A percentile compares a stretch with the other conserved stretches of the same genome.
phyloP scores from a whole-genome alignment of 192 early-diverging fungal genomes.

The Coemansia sp. region DNA sequence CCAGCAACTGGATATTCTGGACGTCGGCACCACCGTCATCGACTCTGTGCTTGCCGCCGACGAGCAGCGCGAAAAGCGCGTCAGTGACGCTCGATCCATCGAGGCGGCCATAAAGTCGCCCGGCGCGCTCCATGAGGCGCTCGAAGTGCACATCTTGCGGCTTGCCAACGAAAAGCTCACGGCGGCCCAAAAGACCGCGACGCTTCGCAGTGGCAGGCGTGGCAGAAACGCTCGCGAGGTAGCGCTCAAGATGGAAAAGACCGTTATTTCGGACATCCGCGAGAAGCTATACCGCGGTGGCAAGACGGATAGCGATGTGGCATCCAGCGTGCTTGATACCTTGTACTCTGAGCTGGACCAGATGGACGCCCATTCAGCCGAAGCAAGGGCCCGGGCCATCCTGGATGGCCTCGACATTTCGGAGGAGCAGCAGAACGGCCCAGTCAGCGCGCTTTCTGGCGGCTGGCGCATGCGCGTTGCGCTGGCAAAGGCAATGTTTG shows the following conservation, averaged over 20 bases:
- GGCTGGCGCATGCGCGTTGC: slow-evolving; percentile 91
- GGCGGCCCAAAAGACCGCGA: slow-evolving; percentile 59
- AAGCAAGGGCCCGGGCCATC: slow-evolving; percentile 68
- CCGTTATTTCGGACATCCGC: slow-evolving; percentile 25
- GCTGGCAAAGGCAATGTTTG: slow-evolving; percentile 78
- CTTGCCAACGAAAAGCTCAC: slow-evolving; percentile 41
- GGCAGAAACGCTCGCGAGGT: slow-evolving; percentile 62
- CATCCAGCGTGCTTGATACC: slow-evolving; percentile 58
- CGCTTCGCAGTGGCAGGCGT: slow-evolving; percentile 64
- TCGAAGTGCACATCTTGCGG: slow-evolving; percentile 52
- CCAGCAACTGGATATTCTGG: slow-evolving; percentile 70
- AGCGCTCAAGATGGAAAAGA: slow-evolving; percentile 55
- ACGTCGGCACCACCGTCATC: slow-evolving; percentile 57
- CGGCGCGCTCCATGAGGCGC: slow-evolving; percentile 21
- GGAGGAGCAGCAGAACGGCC: slow-evolving; percentile 58
- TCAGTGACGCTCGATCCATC: slow-evolving; percentile 52
- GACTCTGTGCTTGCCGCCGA: slow-evolving; percentile 68
- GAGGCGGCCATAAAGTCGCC: slow-evolving; percentile 47
- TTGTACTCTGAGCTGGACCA: slow-evolving; percentile 62
- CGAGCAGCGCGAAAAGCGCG: slow-evolving; percentile 56
- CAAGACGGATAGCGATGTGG: slow-evolving; percentile 46
- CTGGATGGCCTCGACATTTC: slow-evolving; percentile 75
- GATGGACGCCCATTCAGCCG: slow-evolving; percentile 63
- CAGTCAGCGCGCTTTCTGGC: slow-evolving; percentile 66
- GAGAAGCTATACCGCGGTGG: slow-evolving; percentile 26